Conservation (phyloP, 2,329 filamentous ascomycete species). For the Fusarium brevicatenulatum region DNA sequence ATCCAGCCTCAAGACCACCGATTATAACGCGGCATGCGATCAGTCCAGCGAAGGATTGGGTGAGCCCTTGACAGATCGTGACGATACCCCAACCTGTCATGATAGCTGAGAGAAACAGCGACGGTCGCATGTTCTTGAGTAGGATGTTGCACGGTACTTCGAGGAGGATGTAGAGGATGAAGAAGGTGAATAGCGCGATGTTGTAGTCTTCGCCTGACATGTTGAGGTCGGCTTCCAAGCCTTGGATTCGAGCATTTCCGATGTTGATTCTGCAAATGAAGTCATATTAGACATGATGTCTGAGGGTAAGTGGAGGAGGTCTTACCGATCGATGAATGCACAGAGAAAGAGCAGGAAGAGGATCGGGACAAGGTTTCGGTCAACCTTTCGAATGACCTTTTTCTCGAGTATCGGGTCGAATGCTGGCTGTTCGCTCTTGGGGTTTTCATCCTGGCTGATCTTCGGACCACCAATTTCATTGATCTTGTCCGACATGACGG, state of each 20-base stretch:
- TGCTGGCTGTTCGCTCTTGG: not conserved
- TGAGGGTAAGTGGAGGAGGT: accelerated
- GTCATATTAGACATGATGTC: not conserved
- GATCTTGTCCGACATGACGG: not conserved
- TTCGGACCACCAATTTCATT: accelerated
- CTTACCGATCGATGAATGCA: not conserved
- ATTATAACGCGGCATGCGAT: not conserved
- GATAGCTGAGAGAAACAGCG: not conserved
- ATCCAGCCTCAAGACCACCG: not conserved
- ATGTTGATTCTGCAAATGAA: not conserved
- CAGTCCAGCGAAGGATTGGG: not conserved
- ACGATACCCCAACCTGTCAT: not conserved
- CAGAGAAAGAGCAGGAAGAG: not conserved
- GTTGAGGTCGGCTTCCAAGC: not conserved
- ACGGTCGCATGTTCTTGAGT: not conserved
- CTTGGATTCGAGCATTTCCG: not conserved
- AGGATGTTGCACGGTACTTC: not conserved
- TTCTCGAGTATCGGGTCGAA: not conserved
- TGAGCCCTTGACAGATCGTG: not conserved
- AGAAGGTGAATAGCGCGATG: not conserved
- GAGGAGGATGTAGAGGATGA: not conserved
- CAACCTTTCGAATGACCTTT: not conserved
- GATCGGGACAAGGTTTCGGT: not conserved
- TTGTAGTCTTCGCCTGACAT: not conserved
- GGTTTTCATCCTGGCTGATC: not conserved